A percentile compares a stretch with the other conserved stretches of the same genome.
These are phyloP conservation scores for Cucurbita pepo DNA, from an alignment of 306 rosid species.

Conservation along the genomic window DNA sequence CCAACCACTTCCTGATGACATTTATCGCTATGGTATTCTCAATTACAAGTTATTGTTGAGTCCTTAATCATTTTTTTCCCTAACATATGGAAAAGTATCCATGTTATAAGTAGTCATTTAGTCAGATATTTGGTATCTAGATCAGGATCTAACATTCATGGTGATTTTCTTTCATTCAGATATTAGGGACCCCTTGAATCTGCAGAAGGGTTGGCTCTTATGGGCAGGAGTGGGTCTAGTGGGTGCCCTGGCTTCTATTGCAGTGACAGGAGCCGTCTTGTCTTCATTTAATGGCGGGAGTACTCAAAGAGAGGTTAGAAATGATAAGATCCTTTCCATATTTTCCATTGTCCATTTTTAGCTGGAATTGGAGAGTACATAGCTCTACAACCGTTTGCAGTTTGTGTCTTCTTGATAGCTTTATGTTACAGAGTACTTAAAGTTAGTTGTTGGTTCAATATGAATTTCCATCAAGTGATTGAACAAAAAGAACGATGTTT, in stretches of 20 bases:
- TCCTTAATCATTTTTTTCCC: not conserved
- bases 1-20: constrained; percentile 66
- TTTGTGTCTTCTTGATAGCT: not conserved
- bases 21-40: constrained; percentile 62
- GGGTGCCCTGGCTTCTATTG: constrained; percentile 57
- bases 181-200: constrained; percentile 63
- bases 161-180: constrained; percentile 29
- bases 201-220: constrained; percentile 84
- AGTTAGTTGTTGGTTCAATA: not conserved
- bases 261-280: constrained; percentile 52
- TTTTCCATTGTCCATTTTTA: not conserved
- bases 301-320: constrained; percentile 72
- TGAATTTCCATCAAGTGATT: not conserved
- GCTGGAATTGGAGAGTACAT: not conserved
- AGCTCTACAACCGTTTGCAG: not conserved
- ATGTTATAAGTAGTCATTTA: not conserved
- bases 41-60: not conserved
- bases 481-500: not conserved
- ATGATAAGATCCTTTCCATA: not conserved
- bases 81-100: not conserved
- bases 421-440: not conserved
- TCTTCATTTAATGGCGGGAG: constrained; percentile 54
- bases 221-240: constrained; percentile 91
- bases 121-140: not conserved
- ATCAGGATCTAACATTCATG: not conserved